Conservation (phyloP, 371 early-diverging fungal species). For the Vairimorpha ceranae region DNA sequence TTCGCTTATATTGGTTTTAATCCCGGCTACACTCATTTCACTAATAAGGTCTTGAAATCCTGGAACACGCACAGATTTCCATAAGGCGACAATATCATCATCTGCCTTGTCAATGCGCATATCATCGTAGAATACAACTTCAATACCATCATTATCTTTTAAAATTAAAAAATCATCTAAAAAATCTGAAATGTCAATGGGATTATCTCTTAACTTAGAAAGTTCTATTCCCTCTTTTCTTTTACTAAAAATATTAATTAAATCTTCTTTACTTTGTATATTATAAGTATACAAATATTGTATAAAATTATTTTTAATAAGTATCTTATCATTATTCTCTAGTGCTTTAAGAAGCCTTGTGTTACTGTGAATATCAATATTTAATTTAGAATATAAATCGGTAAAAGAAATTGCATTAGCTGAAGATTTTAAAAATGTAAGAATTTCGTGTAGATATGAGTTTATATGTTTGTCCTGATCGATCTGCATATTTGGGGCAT, state of each 20-base stretch:
- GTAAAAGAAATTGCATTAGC: conserved; percentile 43
- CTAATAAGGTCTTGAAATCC: conserved; percentile 56
- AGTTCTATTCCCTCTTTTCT: conserved; percentile 59
- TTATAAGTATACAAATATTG: conserved; percentile 55
- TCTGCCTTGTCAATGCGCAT: conserved; percentile 16
- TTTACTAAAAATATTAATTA: conserved; percentile 51
- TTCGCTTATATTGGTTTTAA: conserved; percentile 44
- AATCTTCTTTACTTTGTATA: conserved; percentile 58
- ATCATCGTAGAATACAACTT: conserved; percentile 60
- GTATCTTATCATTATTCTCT: conserved; percentile 59
- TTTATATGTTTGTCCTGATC: conserved; percentile 55
- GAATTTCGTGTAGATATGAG: conserved; percentile 61
- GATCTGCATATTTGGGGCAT: not conserved
- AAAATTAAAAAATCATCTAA: conserved; percentile 58
- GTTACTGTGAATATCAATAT: conserved; percentile 55
- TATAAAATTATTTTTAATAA: conserved; percentile 46
- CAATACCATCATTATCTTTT: conserved; percentile 61
- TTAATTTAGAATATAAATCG: conserved; percentile 54
- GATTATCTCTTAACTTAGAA: conserved; percentile 54
- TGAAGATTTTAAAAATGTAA: conserved; percentile 50
- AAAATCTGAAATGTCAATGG: conserved; percentile 47
- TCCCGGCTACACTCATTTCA: conserved; percentile 58
- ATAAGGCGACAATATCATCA: conserved; percentile 53
- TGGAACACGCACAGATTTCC: conserved; percentile 53
- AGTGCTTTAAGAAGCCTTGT: conserved; percentile 43